Conservation (phyloP, 306 rosid genomes). For the Ormosia semicastrata region DNA sequence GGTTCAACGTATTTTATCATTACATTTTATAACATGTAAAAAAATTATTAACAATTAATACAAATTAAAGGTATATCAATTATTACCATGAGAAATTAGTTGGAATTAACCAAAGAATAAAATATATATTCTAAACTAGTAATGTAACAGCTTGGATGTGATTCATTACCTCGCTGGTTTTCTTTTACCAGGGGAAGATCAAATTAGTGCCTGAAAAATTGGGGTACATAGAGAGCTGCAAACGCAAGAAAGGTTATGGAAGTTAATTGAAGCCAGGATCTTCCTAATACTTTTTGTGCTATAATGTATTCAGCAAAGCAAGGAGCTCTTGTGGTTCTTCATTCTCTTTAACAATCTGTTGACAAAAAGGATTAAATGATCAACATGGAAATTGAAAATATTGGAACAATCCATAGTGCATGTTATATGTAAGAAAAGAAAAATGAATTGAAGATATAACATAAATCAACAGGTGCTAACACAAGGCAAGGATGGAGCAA, state of each 20-base stretch:
- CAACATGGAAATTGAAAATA: slow-evolving; percentile 14
- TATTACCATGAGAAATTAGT: background rate
- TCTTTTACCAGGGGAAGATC: slow-evolving; percentile 33
- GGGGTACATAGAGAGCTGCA: slow-evolving; percentile 36
- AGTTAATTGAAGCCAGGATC: slow-evolving; percentile 32
- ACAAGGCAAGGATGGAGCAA: background rate
- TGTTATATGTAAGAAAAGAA: background rate
- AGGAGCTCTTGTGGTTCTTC: slow-evolving; percentile 80
- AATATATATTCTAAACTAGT: slow-evolving; percentile 1
- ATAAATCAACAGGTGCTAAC: background rate
- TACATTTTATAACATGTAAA: background rate
- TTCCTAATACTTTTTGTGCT: slow-evolving; percentile 27
- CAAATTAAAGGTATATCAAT: background rate
- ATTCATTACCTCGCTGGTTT: slow-evolving; percentile 52
- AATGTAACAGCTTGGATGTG: background rate
- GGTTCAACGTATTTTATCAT: background rate
- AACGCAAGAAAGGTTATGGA: slow-evolving; percentile 23
- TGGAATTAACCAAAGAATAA: background rate
- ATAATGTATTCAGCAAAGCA: slow-evolving; percentile 57
- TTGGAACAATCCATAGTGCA: background rate
- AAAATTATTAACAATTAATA: background rate
- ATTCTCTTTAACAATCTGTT: slow-evolving; percentile 72
- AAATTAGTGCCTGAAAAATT: slow-evolving; percentile 33
- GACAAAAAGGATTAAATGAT: slow-evolving; percentile 20
- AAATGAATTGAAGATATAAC: background rate